Percentiles rank a stretch among this genome's conserved stretches.
phyloP scores from a whole-genome alignment of 179 eudicot genomes.

The Corrigiola litoralis region DNA sequence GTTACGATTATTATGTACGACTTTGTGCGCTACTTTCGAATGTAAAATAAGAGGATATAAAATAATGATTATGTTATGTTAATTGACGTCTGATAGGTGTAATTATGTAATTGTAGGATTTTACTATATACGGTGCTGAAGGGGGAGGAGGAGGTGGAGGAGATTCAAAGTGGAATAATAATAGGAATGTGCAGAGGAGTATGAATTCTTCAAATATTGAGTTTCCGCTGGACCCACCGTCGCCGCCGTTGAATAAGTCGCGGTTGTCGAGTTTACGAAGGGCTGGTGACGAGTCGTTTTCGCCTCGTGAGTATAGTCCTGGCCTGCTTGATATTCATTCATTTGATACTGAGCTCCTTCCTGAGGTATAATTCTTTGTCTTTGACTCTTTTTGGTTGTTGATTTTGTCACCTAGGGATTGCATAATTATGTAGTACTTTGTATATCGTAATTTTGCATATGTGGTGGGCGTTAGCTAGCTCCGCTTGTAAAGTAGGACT shows the following conservation, averaged over 20 bases:
- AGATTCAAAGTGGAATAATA: slow-evolving; percentile 53
- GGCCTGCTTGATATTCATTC: slow-evolving; percentile 87
- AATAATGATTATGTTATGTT: neutral
- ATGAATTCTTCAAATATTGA: slow-evolving; percentile 38
- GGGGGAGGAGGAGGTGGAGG: slow-evolving; percentile 30
- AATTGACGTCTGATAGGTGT: neutral
- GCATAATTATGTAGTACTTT: too few species aligned
- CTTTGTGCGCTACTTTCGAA: too few species aligned
- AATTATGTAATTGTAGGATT: slow-evolving; percentile 23
- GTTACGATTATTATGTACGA: too few species aligned
- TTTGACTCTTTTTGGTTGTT: neutral
- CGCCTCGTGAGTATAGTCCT: slow-evolving; percentile 64
- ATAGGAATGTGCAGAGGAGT: slow-evolving; percentile 26
- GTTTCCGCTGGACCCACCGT: slow-evolving; percentile 56
- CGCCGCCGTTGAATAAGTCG: slow-evolving; percentile 51
- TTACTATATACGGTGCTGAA: slow-evolving; percentile 31
- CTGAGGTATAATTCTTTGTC: slow-evolving; percentile 50
- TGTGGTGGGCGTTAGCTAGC: too few species aligned
- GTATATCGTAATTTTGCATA: neutral
- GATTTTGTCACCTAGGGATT: too few species aligned
- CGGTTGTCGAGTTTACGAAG: slow-evolving; percentile 37
- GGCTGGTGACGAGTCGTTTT: slow-evolving; percentile 34
- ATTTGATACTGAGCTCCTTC: slow-evolving; percentile 65
- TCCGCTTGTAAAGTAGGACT: too few species aligned
- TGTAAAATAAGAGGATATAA: too few species aligned